Evolutionary conservation across 2,329 filamentous ascomycete species (phyloP).

Genomic region (Salinomyces thailandicus): DNA sequence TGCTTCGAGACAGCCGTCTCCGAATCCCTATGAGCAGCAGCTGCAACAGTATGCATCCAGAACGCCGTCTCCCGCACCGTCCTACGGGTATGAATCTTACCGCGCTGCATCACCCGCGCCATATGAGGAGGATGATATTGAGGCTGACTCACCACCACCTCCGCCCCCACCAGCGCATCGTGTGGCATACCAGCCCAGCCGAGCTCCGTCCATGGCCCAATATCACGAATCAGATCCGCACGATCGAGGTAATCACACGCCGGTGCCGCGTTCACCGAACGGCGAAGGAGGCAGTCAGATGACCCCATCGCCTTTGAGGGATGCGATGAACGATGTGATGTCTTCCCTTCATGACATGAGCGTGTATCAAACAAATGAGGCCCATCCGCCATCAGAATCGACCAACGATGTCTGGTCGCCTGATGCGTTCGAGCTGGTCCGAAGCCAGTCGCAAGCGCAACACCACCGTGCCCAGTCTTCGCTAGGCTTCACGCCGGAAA

Average conservation of each 20-base stretch:
- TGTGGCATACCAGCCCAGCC: conserved; percentile 41
- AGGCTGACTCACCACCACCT: conserved; percentile 62
- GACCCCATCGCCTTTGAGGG: conserved; percentile 83
- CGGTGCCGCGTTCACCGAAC: conserved; percentile 59
- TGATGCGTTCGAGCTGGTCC: conserved; percentile 62
- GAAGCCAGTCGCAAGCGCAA: conserved; percentile 26
- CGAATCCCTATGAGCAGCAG: conserved; percentile 18
- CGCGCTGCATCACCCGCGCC: conserved; percentile 14
- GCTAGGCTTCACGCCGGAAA: conserved; percentile 49
- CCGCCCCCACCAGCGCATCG: conserved; percentile 75
- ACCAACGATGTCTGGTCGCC: conserved; percentile 63
- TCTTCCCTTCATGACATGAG: conserved; percentile 84
- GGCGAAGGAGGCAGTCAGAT: conserved; percentile 20
- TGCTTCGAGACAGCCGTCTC: conserved; percentile 19
- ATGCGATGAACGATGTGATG: conserved; percentile 98
- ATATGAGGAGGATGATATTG: conserved; percentile 26
- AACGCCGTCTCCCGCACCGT: conserved; percentile 32
- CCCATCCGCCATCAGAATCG: background rate
- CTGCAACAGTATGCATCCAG: conserved; percentile 11
- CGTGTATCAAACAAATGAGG: conserved; percentile 39
- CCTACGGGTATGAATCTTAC: conserved; percentile 24
- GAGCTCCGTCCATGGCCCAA: conserved; percentile 38
- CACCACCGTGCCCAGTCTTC: conserved; percentile 58
- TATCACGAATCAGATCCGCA: conserved; percentile 29
- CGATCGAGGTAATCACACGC: conserved; percentile 48